These are phyloP conservation scores for Nitzschia sp. DNA, from an alignment of 108 stramenopile genomes.

Conservation along the genomic window DNA sequence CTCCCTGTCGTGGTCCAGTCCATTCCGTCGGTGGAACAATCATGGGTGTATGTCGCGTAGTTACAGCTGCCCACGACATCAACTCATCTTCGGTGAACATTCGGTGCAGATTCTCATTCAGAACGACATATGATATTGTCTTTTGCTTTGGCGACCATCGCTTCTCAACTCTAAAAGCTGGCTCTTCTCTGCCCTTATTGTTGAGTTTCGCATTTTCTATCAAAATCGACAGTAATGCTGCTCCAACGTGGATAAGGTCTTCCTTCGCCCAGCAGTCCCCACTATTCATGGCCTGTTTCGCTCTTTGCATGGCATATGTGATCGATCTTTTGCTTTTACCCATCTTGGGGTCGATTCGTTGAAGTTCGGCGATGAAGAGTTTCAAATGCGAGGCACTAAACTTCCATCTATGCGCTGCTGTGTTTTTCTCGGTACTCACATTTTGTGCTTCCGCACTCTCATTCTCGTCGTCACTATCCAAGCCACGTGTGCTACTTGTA, in stretches of 20 bases:
- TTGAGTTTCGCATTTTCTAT: constrained; percentile 56
- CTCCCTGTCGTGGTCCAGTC: constrained; percentile 69
- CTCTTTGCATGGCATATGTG: constrained; percentile 44
- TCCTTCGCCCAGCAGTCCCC: constrained; percentile 63
- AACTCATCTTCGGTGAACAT: constrained; percentile 47
- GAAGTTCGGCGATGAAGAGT: constrained; percentile 57
- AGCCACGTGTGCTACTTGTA: not conserved
- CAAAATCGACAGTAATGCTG: constrained; percentile 73
- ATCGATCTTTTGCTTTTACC: constrained; percentile 35
- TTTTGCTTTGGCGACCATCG: constrained; percentile 41
- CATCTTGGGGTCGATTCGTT: constrained; percentile 39
- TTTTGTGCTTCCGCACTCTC: not conserved
- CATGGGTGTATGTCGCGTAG: constrained; percentile 88
- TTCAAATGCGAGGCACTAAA: constrained; percentile 57
- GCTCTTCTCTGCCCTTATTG: constrained; percentile 41
- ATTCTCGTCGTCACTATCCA: constrained; percentile 25
- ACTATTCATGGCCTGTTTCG: constrained; percentile 45
- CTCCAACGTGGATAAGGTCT: constrained; percentile 80
- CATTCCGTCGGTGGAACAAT: constrained; percentile 88
- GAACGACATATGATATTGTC: constrained; percentile 33
- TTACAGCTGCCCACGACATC: constrained; percentile 37
- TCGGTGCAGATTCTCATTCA: constrained; percentile 48
- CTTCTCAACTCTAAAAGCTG: constrained; percentile 56
- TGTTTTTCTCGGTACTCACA: constrained; percentile 4
- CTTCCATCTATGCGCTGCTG: constrained; percentile 40